Base-by-base conservation (phyloP, 2,329 filamentous ascomycete species). In the Diatrype stigma region DNA sequence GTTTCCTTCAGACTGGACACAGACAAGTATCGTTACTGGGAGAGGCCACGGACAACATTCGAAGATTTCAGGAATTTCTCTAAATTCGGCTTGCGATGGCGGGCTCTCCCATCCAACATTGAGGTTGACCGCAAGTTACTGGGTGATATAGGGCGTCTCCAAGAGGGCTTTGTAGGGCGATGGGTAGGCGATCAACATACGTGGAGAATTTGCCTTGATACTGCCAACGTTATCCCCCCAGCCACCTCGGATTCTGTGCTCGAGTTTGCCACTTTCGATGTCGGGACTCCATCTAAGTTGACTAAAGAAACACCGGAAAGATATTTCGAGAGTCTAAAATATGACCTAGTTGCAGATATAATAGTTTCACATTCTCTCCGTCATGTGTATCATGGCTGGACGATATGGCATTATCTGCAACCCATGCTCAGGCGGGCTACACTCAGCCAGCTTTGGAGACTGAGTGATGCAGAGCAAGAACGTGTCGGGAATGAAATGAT, bases 241-340 rank as follows among this genome's bases (percentile, higher is more conserved):
- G 12, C 42, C 5, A 50, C 49, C 22, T 50, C 52, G 4, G 52
- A 55, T 40, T 49, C 38, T 8, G 50, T 53, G 22, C 48, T 55
- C 42, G 48, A 53, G 28, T 50, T 46, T 34, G 49, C 50, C 11
- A 42, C 44, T 21, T 55, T 55, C 45, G 6, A 14, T 30, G 8
- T 48, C 22, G 21, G 3, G 10, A 3, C 3, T 10, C 11, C 2
- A 12, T 6, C 8, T 11, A 42, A 21, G 17, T 12, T 8, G 23
- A 10, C n/a, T 34, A 34, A 14, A 19, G 28, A 19, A 6, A 32
- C 19, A 7, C 14, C 7, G 17, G 35, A 6, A n/a, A n/a, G 19
- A 48, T n/a, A 19, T 23, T 48, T 10, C 10, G 10, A 40, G 17
- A 3, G 19, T 12, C 17, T 40, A 11, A 5, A 17, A 1, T 40